Evolutionary conservation across 805 yeast genomes (phyloP).

Genomic region (Dipodascus geniculatus): DNA sequence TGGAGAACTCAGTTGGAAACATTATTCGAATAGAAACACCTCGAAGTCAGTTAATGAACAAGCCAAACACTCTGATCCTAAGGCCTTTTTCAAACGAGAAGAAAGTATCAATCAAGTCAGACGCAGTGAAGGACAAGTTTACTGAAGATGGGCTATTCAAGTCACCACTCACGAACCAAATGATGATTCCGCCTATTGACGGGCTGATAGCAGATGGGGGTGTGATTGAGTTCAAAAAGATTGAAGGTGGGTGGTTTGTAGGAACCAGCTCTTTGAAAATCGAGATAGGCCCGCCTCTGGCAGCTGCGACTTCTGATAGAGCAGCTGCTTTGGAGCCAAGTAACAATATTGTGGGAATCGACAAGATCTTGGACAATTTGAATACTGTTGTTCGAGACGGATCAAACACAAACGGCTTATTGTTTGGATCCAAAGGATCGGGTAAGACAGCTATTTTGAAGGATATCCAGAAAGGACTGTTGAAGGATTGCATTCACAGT

Average conservation of each 20-base stretch:
- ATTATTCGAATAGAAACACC: slow-evolving; percentile 42
- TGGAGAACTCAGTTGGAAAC: slow-evolving; percentile 39
- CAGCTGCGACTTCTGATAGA: neutral
- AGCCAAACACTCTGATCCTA: slow-evolving; percentile 32
- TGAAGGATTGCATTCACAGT: slow-evolving; percentile 31
- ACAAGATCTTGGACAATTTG: slow-evolving; percentile 31
- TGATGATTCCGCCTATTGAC: slow-evolving; percentile 41
- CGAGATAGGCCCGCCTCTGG: neutral
- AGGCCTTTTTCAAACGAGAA: slow-evolving; percentile 35
- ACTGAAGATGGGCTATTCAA: slow-evolving; percentile 11
- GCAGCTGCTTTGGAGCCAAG: neutral
- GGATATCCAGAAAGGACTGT: slow-evolving; percentile 30
- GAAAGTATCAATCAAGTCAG: slow-evolving; percentile 6
- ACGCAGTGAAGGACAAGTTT: slow-evolving; percentile 16
- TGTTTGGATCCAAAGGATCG: slow-evolving; percentile 69
- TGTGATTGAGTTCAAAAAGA: slow-evolving; percentile 36
- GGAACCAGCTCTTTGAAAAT: neutral
- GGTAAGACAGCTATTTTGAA: slow-evolving; percentile 35
- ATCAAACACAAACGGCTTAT: slow-evolving; percentile 34
- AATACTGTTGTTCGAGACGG: slow-evolving; percentile 32
- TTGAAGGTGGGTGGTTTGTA: slow-evolving; percentile 31
- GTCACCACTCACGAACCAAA: slow-evolving; percentile 32
- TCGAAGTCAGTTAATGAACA: slow-evolving; percentile 21
- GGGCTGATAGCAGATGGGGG: slow-evolving; percentile 48
- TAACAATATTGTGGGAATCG: slow-evolving; percentile 43